Evolutionary conservation across 345 rosid genomes (phyloP).

Genomic region (Arabis hirsuta): DNA sequence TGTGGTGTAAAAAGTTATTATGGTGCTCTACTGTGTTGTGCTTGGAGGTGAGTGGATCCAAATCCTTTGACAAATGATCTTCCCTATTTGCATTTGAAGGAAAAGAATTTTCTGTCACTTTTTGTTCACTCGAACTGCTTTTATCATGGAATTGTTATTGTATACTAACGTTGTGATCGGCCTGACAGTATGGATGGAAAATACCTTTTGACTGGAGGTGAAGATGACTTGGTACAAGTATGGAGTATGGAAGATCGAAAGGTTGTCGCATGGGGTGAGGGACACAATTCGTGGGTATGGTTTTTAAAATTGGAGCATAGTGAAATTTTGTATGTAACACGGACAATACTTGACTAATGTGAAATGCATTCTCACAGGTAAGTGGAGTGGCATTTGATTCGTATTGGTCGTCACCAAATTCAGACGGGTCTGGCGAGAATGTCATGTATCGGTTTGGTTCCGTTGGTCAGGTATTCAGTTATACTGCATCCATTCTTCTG

Average conservation of each 20-base stretch:
- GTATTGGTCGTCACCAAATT: conserved; percentile 83
- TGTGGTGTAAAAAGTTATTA: conserved; percentile 48
- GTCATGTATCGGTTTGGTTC: conserved; percentile 97
- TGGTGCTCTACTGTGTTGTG: conserved; percentile 46
- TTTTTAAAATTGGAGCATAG: conserved; percentile 25
- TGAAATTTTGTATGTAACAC: conserved; percentile 1
- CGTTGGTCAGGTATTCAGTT: conserved; percentile 88
- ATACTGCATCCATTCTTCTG: neutral
- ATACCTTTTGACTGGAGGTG: conserved; percentile 96
- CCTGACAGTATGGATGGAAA: conserved; percentile 91
- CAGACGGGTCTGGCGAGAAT: conserved; percentile 82
- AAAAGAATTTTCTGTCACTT: neutral
- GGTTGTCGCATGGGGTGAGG: conserved; percentile 99
- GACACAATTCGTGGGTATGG: conserved; percentile 98
- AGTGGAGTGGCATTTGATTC: conserved; percentile 99
- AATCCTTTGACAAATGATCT: conserved; percentile 55
- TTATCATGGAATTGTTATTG: neutral
- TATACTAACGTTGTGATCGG: conserved; percentile 16
- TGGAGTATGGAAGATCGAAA: conserved; percentile 99
- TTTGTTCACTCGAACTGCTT: neutral
- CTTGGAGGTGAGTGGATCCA: conserved; percentile 44
- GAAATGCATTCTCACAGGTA: conserved; percentile 65
- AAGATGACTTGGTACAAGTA: conserved; percentile 98
- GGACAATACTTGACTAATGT: conserved; percentile 32
- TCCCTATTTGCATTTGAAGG: conserved; percentile 11